These are phyloP conservation scores for Graphilbum sp. DNA, from an alignment of 2,329 filamentous ascomycete genomes.

Conservation along the genomic window DNA sequence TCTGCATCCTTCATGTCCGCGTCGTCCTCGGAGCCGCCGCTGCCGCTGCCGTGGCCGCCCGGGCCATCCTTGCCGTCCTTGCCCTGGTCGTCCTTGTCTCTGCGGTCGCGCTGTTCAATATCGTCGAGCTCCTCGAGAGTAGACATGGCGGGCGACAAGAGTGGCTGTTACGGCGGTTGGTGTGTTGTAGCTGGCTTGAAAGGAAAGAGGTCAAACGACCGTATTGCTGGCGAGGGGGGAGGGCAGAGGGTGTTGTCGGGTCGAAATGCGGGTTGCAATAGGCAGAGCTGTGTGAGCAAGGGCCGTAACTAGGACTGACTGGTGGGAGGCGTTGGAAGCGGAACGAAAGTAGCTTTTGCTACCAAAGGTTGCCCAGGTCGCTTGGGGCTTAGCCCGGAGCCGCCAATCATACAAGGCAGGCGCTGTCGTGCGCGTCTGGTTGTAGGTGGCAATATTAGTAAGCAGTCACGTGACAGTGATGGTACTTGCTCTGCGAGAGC, in stretches of 20 bases:
- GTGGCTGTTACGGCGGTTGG: too few species aligned
- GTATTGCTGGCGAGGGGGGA: not conserved
- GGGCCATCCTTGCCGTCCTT: slow-evolving; percentile 18
- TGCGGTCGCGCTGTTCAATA: slow-evolving; percentile 64
- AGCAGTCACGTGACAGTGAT: slow-evolving; percentile 4
- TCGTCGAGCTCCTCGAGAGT: slow-evolving; percentile 86
- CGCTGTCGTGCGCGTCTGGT: slow-evolving; percentile 5
- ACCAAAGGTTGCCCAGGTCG: not conserved
- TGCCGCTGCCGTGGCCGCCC: slow-evolving; percentile 15
- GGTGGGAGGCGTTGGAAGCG: not conserved
- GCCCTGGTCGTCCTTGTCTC: slow-evolving; percentile 32
- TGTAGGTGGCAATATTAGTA: not conserved
- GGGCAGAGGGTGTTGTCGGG: not conserved
- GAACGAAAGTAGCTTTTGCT: not conserved
- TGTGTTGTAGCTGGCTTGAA: not conserved
- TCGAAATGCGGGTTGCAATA: too few species aligned
- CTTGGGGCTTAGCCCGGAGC: not conserved
- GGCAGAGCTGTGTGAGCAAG: too few species aligned
- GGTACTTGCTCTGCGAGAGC: too few species aligned
- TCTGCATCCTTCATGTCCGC: slow-evolving; percentile 83
- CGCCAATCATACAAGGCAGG: slow-evolving; percentile 2
- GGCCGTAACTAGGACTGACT: too few species aligned
- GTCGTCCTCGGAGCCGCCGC: slow-evolving; percentile 34
- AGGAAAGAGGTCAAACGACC: too few species aligned
- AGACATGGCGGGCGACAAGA: slow-evolving; percentile 45